Conservation (phyloP, 2,329 filamentous ascomycete genomes). For the Aspergillus sp. region DNA sequence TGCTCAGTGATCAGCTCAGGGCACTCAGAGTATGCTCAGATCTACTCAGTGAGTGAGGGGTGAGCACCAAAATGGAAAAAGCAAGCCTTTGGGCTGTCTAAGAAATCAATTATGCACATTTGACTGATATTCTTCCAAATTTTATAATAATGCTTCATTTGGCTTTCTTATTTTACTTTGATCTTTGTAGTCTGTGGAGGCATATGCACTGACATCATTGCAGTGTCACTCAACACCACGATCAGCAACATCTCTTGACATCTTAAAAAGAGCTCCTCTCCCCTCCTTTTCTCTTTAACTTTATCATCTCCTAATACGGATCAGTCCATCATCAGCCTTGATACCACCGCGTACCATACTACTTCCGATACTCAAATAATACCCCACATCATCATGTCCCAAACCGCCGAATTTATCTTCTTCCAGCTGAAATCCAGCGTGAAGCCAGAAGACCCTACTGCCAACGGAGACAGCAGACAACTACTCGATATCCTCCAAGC, state of each 20-base stretch:
- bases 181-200: too few relatives aligned
- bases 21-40: too few relatives aligned
- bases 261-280: background rate
- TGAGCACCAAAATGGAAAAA: too few relatives aligned
- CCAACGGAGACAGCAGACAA: constrained; percentile 19
- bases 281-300: background rate
- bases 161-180: too few relatives aligned
- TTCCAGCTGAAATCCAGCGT: constrained; percentile 30
- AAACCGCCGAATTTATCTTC: constrained; percentile 28
- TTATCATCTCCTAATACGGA: background rate
- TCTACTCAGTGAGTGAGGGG: too few relatives aligned
- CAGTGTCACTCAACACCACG: constrained; percentile 1
- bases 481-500: constrained; percentile 22
- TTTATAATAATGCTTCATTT: too few relatives aligned
- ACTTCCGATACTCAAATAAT: background rate
- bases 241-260: background rate
- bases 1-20: too few relatives aligned
- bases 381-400: constrained; percentile 14
- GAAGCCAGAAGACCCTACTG: constrained; percentile 29
- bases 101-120: too few relatives aligned
- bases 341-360: background rate
- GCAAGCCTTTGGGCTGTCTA: too few relatives aligned
- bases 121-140: too few relatives aligned
- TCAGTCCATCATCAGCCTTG: background rate
- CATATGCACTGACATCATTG: constrained; percentile 5